Evolutionary conservation across 257 asterid genomes (phyloP), one percentile per base, ranked within the genome.

Genomic region (Rehmannia glutinosa): DNA sequence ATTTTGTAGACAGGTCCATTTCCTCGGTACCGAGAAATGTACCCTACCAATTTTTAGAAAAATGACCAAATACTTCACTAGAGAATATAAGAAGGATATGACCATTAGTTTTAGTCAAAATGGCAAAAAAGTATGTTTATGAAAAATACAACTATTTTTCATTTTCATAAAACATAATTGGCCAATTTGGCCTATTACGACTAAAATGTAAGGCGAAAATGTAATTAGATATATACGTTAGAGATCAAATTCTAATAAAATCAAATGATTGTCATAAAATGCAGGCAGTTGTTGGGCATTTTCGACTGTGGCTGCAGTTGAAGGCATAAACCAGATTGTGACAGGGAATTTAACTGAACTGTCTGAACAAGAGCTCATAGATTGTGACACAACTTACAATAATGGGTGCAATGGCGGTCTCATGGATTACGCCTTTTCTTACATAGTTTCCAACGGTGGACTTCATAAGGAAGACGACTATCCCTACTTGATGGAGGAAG

Each of bases 321-420:
- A 81, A 50, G 88, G 84, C 28, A 71, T 83, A 30, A 76, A 81
- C 76, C 76, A 81, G 64, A 81, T 83, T 0, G 73, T 69, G 41
- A 73, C 82, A 0, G 81, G 84, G 24, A 72, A 81, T 21, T 62
- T 87, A 20, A 82, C 87, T 0, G 78, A 84, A 24, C 24, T 87
- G 58, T 87, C 96, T 0, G 96, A 88, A 66, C 96, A 88, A 70
- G 83, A 85, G 73, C 80, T 88, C 45, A 75, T 88, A 1, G 92
- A 82, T 24, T 88, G 96, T 20, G 96, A 88, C 78, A 88, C 82
- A 6, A 39, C 76, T 8, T 77, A 50, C 56, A 85, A 88, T 72
- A 78, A 81, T 60, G 96, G 92, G 1, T 87, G 95, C 87, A 81
- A 80, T 25, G 95, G 95, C 2, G 95, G 95, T 33, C 79, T 84